Base-by-base conservation (phyloP, 108 stramenopile species). In the Cafeteria roenbergensis region DNA sequence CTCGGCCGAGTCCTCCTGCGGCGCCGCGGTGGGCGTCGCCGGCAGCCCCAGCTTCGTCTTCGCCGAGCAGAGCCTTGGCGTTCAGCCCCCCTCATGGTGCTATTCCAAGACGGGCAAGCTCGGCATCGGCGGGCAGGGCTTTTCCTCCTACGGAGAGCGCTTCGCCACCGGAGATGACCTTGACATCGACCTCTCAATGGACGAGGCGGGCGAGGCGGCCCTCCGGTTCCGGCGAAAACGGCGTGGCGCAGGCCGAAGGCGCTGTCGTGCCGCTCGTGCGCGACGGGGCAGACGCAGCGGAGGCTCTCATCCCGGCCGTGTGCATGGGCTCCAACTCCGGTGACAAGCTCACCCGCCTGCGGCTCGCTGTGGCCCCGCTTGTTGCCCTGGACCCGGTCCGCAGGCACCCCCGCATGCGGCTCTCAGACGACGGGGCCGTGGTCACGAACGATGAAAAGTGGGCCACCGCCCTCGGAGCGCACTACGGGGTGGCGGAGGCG, bases 101-200 rank as follows among this genome's bases (percentile, higher is more conserved):
- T 61, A 61, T 27, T 37, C 36, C 59, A 61, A 61, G 59, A 61
- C 59, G 37, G 59, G 59, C 36, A 61, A 61, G 59, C 9, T 29
- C 17, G 56, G 56, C 31, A 22, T 8, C 37, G 59, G 29, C 24
- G 3, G 30, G 20, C 21, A 25, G 24, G 59, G 59, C 34, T 61
- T 61, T 32, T 2, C 24, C 24, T 27, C 59, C 37, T 61, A 32
- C 59, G 59, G 59, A 1, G 22, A 22, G 21, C 24, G 20, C 17
- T 24, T 32, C 21, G 30, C 3, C 17, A 61, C 59, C 2, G 59
- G 59, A 2, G 59, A 61, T 27, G 22, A 22, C 24, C 9, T 61
- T 22, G 22, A 26, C 17, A 22, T 12, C 34, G 59, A 61, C 34
- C 2, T 28, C 21, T 22, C 24, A 6, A 9, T 32, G 34, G 37